phyloP scores from a whole-genome alignment of 176 grass and related monocot genomes.

The Bromus sterilis region DNA sequence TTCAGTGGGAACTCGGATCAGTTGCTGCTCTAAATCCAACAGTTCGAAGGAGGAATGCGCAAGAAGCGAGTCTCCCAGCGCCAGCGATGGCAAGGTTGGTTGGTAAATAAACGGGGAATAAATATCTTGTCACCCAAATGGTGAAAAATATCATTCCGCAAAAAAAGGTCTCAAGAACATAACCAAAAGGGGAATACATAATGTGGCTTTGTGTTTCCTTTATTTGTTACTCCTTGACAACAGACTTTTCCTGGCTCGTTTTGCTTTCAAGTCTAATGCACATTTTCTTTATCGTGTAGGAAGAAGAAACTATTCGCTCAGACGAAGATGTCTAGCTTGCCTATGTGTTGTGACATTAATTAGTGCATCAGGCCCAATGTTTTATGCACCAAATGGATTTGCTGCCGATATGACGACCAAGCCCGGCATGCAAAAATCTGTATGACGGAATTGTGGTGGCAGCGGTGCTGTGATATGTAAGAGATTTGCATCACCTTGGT shows the following conservation, averaged over 20 bases:
- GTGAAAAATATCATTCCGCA: no score
- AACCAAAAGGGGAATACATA: neutral
- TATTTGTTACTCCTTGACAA: no score
- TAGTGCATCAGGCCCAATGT: slow-evolving; percentile 36
- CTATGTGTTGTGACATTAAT: slow-evolving; percentile 60
- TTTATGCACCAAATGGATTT: slow-evolving; percentile 36
- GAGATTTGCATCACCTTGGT: no score
- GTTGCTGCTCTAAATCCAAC: neutral
- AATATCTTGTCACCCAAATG: no score
- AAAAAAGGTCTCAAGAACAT: neutral
- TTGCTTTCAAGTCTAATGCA: neutral
- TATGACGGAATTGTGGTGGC: slow-evolving; percentile 76
- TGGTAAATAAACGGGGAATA: no score
- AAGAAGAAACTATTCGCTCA: slow-evolving; percentile 20
- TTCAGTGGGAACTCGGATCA: slow-evolving; percentile 10
- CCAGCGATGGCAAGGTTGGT: neutral
- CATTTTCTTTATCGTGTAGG: slow-evolving; percentile 28
- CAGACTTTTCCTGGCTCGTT: neutral
- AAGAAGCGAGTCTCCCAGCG: neutral
- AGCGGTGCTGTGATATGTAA: slow-evolving; percentile 81
- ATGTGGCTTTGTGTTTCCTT: no score
- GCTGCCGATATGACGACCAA: slow-evolving; percentile 34
- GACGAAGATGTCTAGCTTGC: slow-evolving; percentile 72
- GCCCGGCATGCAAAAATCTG: slow-evolving; percentile 42
- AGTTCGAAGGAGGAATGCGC: no score